These are phyloP conservation scores for Herpetospermum pedunculosum DNA, from an alignment of 306 rosid species.

Conservation along the genomic window DNA sequence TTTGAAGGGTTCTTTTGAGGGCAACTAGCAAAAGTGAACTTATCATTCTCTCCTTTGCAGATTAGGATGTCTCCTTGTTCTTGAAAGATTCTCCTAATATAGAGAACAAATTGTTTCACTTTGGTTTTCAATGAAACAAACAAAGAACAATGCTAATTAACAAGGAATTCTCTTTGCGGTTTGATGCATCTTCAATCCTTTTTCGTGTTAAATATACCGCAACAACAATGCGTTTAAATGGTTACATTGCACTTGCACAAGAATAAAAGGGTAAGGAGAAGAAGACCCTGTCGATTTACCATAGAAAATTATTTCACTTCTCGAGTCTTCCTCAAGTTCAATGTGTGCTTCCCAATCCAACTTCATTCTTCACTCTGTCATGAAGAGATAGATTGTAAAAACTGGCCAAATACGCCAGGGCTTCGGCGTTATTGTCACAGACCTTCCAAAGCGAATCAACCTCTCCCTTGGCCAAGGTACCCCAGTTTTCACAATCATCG, in stretches of 20 bases:
- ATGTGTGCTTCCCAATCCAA: background rate
- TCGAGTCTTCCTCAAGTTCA: background rate
- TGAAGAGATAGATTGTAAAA: conserved; percentile 38
- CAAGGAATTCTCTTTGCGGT: background rate
- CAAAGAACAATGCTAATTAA: background rate
- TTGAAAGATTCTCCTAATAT: too few species aligned
- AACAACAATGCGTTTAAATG: background rate
- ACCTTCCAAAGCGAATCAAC: conserved; percentile 72
- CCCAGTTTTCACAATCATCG: conserved; percentile 53
- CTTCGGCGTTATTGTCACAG: conserved; percentile 62
- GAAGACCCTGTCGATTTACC: background rate
- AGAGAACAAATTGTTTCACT: background rate
- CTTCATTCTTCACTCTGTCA: conserved; percentile 6
- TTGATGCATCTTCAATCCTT: background rate
- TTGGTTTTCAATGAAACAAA: background rate
- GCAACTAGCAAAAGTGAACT: background rate
- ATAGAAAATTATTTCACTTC: background rate
- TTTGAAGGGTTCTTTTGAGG: too few species aligned
- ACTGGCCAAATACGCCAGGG: conserved; percentile 53
- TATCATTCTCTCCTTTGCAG: background rate
- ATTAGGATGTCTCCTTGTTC: background rate
- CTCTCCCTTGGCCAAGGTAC: conserved; percentile 72
- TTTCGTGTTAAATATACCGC: background rate
- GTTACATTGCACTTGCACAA: background rate
- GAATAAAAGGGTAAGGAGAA: background rate